Base-by-base conservation (phyloP, 192 early-diverging fungal genomes). In the Mortierella antarctica region DNA sequence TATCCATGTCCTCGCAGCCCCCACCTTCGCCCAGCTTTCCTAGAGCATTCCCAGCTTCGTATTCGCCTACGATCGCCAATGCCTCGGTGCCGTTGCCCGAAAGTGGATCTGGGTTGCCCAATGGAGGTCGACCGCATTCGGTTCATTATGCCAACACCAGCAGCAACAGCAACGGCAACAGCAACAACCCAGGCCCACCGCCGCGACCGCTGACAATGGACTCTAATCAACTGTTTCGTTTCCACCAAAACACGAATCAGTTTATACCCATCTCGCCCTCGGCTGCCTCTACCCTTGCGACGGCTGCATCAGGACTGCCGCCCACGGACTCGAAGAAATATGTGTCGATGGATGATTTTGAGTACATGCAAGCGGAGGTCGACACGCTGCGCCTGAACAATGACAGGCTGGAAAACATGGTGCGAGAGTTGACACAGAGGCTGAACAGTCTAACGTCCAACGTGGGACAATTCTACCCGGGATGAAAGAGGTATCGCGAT, bases 361-460 rank as follows among this genome's bases (percentile, higher is more conserved):
- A 79, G 63, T 79, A 79, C 69, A 79, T 79, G 75, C 75, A 79
- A 39, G 75, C 75, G 0, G 75, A 79, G 21, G 75, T 79, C 11
- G 75, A 79, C 20, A 67, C 75, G 0, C 46, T 79, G 23, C 68
- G 75, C 10, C 40, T 79, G 23, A 79, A 79, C 75, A 79, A 79
- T 62, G 75, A 79, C 48, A 47, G 75, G 2, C 53, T 79, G n/a
- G 75, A 79, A 31, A 69, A 69, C 14, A 66, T 71, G 62, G 75
- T 79, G 14, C 75, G 62, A 31, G 75, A 79, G 21, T 13, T 79
- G 18, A 79, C 75, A 2, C 50, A 71, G 52, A 62, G 75, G 5
- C 18, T 79, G 49, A 79, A 79, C 31, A 49, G 53, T 6, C 42
- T 79, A 10, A 65, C 75, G 15, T 51, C 75, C 11, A 64, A 70